Conservation (phyloP, 306 rosid species). For the Rosa multiflora region DNA sequence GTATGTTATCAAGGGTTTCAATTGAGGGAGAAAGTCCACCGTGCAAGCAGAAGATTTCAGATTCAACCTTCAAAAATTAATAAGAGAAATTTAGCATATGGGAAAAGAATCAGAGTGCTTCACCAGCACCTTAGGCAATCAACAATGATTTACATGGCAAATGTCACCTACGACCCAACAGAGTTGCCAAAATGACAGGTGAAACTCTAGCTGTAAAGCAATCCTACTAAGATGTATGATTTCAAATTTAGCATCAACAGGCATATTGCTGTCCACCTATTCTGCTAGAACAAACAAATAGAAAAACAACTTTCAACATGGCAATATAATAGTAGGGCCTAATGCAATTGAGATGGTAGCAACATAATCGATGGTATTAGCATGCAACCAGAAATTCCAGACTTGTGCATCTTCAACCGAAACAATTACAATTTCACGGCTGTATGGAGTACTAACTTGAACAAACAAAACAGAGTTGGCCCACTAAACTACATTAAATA, state of each 20-base stretch:
- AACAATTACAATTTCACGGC: neutral
- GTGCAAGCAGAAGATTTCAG: conserved; percentile 91
- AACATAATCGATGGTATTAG: neutral
- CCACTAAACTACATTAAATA: neutral
- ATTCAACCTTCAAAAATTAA: conserved; percentile 63
- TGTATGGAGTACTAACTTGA: neutral
- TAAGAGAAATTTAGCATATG: neutral
- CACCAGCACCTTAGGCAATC: neutral
- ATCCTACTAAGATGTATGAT: neutral
- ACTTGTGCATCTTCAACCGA: neutral
- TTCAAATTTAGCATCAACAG: neutral
- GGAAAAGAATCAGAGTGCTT: neutral
- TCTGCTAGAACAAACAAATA: neutral
- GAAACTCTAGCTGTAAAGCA: neutral
- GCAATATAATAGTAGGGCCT: neutral
- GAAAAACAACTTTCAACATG: neutral
- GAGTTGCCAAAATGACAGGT: neutral
- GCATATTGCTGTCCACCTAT: conserved; percentile 4
- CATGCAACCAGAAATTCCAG: neutral
- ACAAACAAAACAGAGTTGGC: neutral
- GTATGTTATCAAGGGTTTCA: conserved; percentile 88
- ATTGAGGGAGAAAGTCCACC: conserved; percentile 96
- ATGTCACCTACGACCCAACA: neutral
- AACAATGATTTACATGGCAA: neutral
- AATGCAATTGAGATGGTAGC: neutral